Base-by-base conservation (phyloP, 2,329 filamentous ascomycete genomes). In the Stenocarpella maydis region DNA sequence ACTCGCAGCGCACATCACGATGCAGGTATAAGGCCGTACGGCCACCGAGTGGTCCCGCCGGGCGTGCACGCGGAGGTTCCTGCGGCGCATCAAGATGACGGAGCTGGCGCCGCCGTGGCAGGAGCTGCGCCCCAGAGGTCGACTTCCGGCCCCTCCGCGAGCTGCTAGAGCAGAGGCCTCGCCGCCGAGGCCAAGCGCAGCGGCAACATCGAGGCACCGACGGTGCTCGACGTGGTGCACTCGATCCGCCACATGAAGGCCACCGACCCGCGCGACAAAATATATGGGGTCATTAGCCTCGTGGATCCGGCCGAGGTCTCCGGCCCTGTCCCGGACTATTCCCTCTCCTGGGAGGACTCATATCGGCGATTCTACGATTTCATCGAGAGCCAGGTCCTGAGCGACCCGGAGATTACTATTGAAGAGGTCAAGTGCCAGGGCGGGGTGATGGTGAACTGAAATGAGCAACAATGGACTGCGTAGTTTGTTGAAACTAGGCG, bases 1-100 rank as follows among this genome's bases (percentile, higher is more conserved):
- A 19, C 69, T 75, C 34, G 73, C 70, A 5, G 3, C 19, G 5
- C 31, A 31, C 19, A 26, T 39, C 31, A 39, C n/a, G n/a, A 55
- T 55, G 52, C n/a, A 55, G n/a, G 52, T 55, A n/a, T n/a, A n/a
- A n/a, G 52, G 52, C 34, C 31, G n/a, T 34, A 55, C 9, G 31
- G 12, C 19, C 52, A 55, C 39, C 12, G 52, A 14, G 14, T 55
- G 52, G 52, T 55, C 52, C 7, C 19, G 26, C 31, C 17, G 10
- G 31, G 31, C 31, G n/a, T 34, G n/a, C 4, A 55, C 52, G 14
- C 34, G 31, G 2, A 55, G 14, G 34, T 55, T 55, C 34, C 34
- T 55, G 31, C n/a, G 12, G n/a, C 52, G 52, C 10, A 24, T 55
- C 52, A 55, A 55, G n/a, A 39, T 55, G 52, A 14, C 52, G 52